Evolutionary conservation across 164 flowering plant species (phyloP).

Genomic region (Buxus sempervirens): DNA sequence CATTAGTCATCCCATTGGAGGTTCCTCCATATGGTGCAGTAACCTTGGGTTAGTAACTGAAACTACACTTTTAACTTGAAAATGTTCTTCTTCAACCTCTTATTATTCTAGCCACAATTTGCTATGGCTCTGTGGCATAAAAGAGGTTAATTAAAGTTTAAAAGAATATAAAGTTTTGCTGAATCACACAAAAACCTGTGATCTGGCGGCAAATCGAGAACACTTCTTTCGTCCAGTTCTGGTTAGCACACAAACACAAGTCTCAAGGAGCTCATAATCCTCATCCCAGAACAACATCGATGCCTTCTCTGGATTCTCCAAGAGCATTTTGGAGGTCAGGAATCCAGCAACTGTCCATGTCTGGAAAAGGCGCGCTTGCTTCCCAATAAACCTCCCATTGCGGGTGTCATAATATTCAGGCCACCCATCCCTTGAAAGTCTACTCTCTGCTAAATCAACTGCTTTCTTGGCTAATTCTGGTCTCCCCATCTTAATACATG

Average conservation of each 20-base stretch:
- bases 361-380: constrained; percentile 60
- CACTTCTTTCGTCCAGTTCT: constrained; percentile 54
- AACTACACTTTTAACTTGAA: no score
- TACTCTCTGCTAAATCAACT: constrained; percentile 46
- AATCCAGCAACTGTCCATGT: constrained; percentile 87
- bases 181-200: constrained; percentile 49
- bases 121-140: no score
- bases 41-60: no score
- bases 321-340: constrained; percentile 67
- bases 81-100: no score
- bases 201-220: constrained; percentile 51
- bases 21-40: background rate
- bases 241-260: constrained; percentile 57
- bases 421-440: constrained; percentile 54
- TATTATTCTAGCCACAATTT: constrained; percentile 1
- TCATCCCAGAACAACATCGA: constrained; percentile 67
- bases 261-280: constrained; percentile 74
- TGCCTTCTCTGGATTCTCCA: constrained; percentile 60
- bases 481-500: constrained; percentile 70
- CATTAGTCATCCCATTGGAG: background rate
- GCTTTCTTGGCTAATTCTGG: constrained; percentile 58
- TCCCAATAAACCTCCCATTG: constrained; percentile 63
- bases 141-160: no score
- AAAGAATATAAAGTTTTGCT: background rate
- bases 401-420: constrained; percentile 73